Evolutionary conservation across 164 flowering plant genomes (phyloP), one percentile per base, ranked within the genome.

Genomic region (Houttuynia cordata): DNA sequence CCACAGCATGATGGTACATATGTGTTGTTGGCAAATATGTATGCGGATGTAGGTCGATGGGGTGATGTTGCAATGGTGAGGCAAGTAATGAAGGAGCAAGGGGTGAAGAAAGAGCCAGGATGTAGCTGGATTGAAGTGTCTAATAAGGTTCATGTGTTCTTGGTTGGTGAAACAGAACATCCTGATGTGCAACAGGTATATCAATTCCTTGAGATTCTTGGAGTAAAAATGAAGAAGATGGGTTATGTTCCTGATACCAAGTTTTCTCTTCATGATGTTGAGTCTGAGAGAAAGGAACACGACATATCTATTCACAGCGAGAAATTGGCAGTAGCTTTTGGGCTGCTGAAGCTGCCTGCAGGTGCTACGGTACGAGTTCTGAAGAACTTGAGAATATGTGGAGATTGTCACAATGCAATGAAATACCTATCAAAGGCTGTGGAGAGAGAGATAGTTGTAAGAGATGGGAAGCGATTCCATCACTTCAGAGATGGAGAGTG

Each of bases 61-160:
- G 67, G 71, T 58, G 88, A 79, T 59, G 79, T 73, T 57, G 88
- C 87, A 8, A 79, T 68, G 67, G 90, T 81, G 49, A 63, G 97
- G 59, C 81, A 76, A 62, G 49, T 76, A 39, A 85, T 90, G 97
- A 81, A 85, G 69, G 90, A 85, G 22, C 61, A 78, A 61, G 92
- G 91, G 34, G 80, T 89, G 61, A 87, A 85, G 77, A 87, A 87
- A 63, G 88, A 87, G 63, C 95, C 95, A 25, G 97, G 81, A 19
- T 87, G 97, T 70, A 89, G 97, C 65, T 87, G 95, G 95, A 74
- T 89, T 24, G 86, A 87, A 58, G 85, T 87, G 53, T 88, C 76
- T 17, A 81, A 65, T 70, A 73, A 71, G 68, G 87, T 89, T 10
- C 87, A 87, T 64, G 87, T 83, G 19, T 89, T 89, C 72, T 67